Percentiles rank a stretch among this genome's conserved stretches.
phyloP scores from a whole-genome alignment of 2,329 filamentous ascomycete species.

The Ophiocordyceps robertsii region DNA sequence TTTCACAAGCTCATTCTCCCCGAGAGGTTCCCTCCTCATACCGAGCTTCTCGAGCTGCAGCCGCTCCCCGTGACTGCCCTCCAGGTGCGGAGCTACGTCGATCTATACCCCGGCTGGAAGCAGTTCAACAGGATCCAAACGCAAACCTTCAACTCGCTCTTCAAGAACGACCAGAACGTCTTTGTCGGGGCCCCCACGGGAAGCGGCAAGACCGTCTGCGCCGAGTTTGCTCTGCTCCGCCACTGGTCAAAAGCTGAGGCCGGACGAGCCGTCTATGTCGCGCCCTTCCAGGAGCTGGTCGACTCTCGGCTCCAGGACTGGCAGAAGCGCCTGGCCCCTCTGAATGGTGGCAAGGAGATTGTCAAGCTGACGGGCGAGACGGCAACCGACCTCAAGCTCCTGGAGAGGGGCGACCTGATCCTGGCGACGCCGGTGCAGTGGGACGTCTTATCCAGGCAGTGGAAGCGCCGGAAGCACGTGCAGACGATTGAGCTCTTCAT shows the following conservation, averaged over 20 bases:
- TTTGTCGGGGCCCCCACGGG: conserved; percentile 87
- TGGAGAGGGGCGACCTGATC: conserved; percentile 79
- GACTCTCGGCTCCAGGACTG: conserved; percentile 74
- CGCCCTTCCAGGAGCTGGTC: conserved; percentile 86
- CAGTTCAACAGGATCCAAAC: conserved; percentile 97
- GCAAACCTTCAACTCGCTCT: conserved; percentile 90
- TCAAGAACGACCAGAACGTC: conserved; percentile 82
- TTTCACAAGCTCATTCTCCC: conserved; percentile 92
- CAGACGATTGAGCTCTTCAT: conserved; percentile 85
- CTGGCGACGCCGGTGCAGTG: conserved; percentile 88
- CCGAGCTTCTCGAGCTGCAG: conserved; percentile 81
- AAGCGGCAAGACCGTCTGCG: conserved; percentile 93
- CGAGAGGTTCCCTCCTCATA: conserved; percentile 91
- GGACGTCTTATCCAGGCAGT: conserved; percentile 91
- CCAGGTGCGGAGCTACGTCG: conserved; percentile 71
- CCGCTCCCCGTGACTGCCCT: conserved; percentile 78
- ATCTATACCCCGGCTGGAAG: conserved; percentile 70
- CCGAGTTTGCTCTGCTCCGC: conserved; percentile 80
- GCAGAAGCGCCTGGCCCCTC: conserved; percentile 58
- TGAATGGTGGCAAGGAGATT: conserved; percentile 76
- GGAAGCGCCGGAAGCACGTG: conserved; percentile 93
- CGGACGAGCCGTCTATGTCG: conserved; percentile 82
- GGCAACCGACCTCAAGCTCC: conserved; percentile 74
- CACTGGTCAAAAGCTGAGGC: conserved; percentile 53
- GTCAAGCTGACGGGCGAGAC: conserved; percentile 92